Percentiles rank a stretch among this genome's conserved stretches.
Conservation (phyloP, 768 basidiomycete species). For the Rubroboletus pulcherrimus region DNA sequence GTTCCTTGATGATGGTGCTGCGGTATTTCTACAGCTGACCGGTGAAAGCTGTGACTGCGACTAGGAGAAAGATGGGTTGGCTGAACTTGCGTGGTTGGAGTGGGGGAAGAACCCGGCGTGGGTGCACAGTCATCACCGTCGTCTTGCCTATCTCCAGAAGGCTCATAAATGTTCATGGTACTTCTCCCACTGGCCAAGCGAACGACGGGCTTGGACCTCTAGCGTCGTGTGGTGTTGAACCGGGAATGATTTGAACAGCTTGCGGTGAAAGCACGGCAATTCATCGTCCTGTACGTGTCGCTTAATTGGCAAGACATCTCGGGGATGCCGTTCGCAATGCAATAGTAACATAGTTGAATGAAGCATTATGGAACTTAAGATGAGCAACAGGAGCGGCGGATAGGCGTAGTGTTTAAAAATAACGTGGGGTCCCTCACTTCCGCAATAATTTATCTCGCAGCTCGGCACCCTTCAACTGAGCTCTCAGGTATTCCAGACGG, state of each 20-base stretch:
- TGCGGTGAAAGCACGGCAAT: background rate
- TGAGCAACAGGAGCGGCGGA: constrained; percentile 6
- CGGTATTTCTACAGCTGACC: constrained; percentile 56
- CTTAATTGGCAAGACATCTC: background rate
- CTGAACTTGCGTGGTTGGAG: constrained; percentile 30
- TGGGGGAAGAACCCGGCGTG: constrained; percentile 41
- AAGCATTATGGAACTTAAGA: constrained; percentile 13
- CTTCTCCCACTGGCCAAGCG: background rate
- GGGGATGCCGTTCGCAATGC: background rate
- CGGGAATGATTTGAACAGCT: background rate
- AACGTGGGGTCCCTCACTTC: constrained; percentile 35
- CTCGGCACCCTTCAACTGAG: constrained; percentile 80
- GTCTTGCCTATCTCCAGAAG: constrained; percentile 20
- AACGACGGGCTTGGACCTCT: background rate
- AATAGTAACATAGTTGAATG: constrained; percentile 9
- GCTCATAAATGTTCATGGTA: constrained; percentile 12
- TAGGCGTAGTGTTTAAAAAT: background rate
- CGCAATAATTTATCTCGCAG: constrained; percentile 76
- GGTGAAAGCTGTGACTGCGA: constrained; percentile 53
- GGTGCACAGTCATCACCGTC: constrained; percentile 33
- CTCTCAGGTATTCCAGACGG: constrained; percentile 75
- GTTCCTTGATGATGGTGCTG: constrained; percentile 63
- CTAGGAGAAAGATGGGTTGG: constrained; percentile 38
- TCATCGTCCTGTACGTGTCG: background rate
- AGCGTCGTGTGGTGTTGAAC: background rate